A percentile compares a stretch with the other conserved stretches of the same genome.
These are phyloP conservation scores for Apocynum venetum DNA, from an alignment of 257 asterid species.

Conservation along the genomic window DNA sequence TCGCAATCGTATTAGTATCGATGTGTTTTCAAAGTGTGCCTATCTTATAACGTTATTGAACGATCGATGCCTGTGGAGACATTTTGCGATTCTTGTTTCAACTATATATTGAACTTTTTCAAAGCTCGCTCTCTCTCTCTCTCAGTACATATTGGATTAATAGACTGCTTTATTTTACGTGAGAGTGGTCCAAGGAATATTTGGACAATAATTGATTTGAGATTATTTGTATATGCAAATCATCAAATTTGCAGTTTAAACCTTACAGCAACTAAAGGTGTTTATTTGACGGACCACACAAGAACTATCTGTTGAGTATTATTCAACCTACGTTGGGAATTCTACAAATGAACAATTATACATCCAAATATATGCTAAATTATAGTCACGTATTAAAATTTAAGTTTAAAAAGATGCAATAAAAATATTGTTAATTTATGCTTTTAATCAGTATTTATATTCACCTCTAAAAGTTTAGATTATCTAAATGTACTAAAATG, in stretches of 20 bases:
- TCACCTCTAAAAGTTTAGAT: neutral
- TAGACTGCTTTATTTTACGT: neutral
- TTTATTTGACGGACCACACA: conserved; percentile 1
- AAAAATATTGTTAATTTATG: too few species aligned
- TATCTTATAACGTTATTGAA: neutral
- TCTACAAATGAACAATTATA: too few species aligned
- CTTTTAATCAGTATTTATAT: neutral
- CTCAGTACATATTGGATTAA: neutral
- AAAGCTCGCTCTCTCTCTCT: neutral
- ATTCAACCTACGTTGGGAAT: too few species aligned
- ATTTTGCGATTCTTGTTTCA: neutral
- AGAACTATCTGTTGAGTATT: too few species aligned
- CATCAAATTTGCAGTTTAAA: conserved; percentile 8
- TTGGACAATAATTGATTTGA: conserved; percentile 5
- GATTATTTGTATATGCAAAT: neutral
- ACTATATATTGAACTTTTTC: neutral
- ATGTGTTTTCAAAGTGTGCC: conserved; percentile 24
- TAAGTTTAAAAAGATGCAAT: too few species aligned
- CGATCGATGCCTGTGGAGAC: neutral
- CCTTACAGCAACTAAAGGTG: conserved; percentile 14
- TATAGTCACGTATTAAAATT: too few species aligned
- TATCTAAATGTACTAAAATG: neutral
- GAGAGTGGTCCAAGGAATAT: conserved; percentile 18
- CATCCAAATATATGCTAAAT: too few species aligned
- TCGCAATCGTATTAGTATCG: conserved; percentile 32